These are phyloP conservation scores for Neoboletus brunneissimus DNA, from an alignment of 768 basidiomycete genomes.

Conservation along the genomic window DNA sequence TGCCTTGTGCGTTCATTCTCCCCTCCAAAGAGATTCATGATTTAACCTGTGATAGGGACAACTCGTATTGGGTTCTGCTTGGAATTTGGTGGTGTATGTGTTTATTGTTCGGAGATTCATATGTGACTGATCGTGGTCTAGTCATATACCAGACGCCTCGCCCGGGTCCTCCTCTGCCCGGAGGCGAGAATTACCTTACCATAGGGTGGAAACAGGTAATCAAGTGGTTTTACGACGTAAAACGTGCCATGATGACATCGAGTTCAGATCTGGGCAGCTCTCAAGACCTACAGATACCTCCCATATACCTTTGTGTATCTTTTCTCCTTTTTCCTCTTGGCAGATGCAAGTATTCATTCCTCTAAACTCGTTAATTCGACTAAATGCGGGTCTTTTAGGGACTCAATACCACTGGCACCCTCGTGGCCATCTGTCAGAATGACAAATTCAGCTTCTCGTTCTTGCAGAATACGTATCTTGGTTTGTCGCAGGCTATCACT, in stretches of 20 bases:
- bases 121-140: constrained; percentile 22
- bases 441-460: constrained; percentile 81
- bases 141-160: constrained; percentile 86
- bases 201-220: constrained; percentile 82
- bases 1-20: constrained; percentile 51
- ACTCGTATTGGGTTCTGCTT: constrained; percentile 70
- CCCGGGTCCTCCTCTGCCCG: constrained; percentile 75
- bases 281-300: constrained; percentile 71
- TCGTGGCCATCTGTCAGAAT: constrained; percentile 76
- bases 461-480: constrained; percentile 76
- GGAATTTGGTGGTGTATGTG: constrained; percentile 88
- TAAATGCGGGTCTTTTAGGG: constrained; percentile 44
- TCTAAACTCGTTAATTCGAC: not conserved
- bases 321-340: constrained; percentile 72
- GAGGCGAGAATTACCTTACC: constrained; percentile 71
- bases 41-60: constrained; percentile 44
- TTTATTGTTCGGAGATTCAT: not conserved
- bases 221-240: not conserved
- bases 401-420: constrained; percentile 73
- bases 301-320: constrained; percentile 84
- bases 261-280: constrained; percentile 68
- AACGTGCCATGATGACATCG: not conserved
- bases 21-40: not conserved
- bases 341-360: constrained; percentile 50
- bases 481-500: constrained; percentile 70